Evolutionary conservation across 2,329 filamentous ascomycete species (phyloP), one percentile per base, ranked within the genome.

Genomic region (Penicillium occitanis): DNA sequence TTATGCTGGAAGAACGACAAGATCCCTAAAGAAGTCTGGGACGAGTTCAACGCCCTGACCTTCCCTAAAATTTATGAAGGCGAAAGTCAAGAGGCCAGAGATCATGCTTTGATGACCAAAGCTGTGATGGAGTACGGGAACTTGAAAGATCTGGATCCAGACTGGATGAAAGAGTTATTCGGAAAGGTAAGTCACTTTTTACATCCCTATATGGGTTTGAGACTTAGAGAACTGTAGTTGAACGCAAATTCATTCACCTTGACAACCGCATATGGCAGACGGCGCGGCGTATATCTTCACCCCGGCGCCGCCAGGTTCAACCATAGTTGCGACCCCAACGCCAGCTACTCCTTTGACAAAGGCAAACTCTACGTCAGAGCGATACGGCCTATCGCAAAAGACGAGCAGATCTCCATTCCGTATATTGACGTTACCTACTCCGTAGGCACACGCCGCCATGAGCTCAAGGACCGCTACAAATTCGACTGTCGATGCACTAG

Each of bases 301-400:
- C 85, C 86, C 0, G 77, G 81, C 19, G 78, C 84, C 1, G 80
- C 84, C 33, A 76, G 83, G 17, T 79, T 87, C 51, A 90, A 90
- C 68, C 88, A 90, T 72, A 88, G 85, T 51, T 90, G 88, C 71
- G 79, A 83, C 28, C 85, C 86, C 3, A 90, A 89, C 69, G 82
- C 84, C 2, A 81, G 82, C 35, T 80, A 87, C 19, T 80, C 85
- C 13, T 87, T 88, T 76, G 85, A 88, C 66, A 82, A 85, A 22
- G 76, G 82, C 2, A 73, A 77, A 37, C 74, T 87, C 10, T 78
- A 78, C 14, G 71, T 88, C 37, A 83, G 85, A 40, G 82, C 86
- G 0, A 74, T 88, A 1, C 77, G 76, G 13, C 78, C 82, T 0
- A 87, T 90, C 67, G 73, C 77, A 19, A 79, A 81, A 66, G 82